phyloP scores from a whole-genome alignment of 192 early-diverging fungal genomes.

The Rhizophagus sp. region DNA sequence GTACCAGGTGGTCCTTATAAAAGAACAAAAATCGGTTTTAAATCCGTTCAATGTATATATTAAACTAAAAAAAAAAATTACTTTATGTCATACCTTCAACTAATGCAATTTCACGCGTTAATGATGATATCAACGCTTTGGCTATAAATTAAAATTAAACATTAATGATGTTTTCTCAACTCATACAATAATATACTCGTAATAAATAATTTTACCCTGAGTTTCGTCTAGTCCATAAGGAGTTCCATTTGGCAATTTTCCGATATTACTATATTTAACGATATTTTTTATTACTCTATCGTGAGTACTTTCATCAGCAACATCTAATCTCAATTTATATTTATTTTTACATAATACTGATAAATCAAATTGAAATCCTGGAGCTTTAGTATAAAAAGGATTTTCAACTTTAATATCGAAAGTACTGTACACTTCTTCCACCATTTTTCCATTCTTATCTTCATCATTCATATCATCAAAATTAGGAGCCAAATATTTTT shows the following conservation, averaged over 20 bases:
- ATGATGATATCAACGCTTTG: slow-evolving; percentile 44
- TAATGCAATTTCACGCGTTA: slow-evolving; percentile 50
- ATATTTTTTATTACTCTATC: background rate
- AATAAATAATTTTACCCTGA: no score
- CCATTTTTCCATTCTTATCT: no score
- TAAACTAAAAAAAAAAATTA: no score
- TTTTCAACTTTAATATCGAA: background rate
- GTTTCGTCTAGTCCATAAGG: background rate
- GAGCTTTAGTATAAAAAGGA: slow-evolving; percentile 2
- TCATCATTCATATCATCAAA: background rate
- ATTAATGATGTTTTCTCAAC: no score
- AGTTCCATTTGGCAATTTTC: no score
- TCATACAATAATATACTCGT: no score
- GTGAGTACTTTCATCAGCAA: background rate
- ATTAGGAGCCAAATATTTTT: slow-evolving; percentile 36
- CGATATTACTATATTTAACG: background rate
- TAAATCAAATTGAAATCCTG: slow-evolving; percentile 10
- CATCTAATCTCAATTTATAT: background rate
- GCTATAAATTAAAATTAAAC: slow-evolving; percentile 17
- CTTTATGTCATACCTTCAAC: slow-evolving; percentile 43
- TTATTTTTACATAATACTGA: background rate
- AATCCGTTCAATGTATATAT: no score
- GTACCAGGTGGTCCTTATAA: slow-evolving; percentile 46
- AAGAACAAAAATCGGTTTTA: no score
- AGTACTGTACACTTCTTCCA: background rate